A percentile compares a stretch with the other conserved stretches of the same genome.
These are phyloP conservation scores for Trypanosoma vivax DNA, from an alignment of 208 protist genomes.

Conservation along the genomic window DNA sequence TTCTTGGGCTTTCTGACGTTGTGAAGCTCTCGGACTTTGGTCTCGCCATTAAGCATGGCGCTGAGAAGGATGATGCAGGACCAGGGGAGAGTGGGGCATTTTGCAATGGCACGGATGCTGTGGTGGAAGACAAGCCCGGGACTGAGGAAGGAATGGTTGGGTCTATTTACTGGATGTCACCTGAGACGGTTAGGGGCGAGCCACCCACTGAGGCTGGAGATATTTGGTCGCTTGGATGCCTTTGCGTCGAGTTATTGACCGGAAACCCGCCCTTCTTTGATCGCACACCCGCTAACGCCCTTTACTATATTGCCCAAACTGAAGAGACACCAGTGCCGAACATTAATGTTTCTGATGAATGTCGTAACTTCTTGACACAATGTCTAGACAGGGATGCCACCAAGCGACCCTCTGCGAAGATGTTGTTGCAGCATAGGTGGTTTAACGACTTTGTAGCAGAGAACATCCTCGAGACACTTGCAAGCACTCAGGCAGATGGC, in stretches of 20 bases:
- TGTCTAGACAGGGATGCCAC: slow-evolving; percentile 48
- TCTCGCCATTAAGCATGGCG: slow-evolving; percentile 28
- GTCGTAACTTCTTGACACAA: slow-evolving; percentile 35
- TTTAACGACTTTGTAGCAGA: slow-evolving; percentile 31
- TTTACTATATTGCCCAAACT: slow-evolving; percentile 56
- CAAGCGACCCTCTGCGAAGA: slow-evolving; percentile 36
- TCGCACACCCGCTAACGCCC: slow-evolving; percentile 44
- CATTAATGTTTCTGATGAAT: slow-evolving; percentile 43
- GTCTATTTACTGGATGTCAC: slow-evolving; percentile 84
- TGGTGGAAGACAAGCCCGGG: slow-evolving; percentile 3
- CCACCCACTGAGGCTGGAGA: slow-evolving; percentile 42
- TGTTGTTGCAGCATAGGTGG: slow-evolving; percentile 46
- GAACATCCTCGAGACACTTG: slow-evolving; percentile 15
- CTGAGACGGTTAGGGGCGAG: slow-evolving; percentile 52
- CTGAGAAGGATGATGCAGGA: not conserved
- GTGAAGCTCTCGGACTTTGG: slow-evolving; percentile 90
- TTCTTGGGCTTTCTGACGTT: slow-evolving; percentile 39
- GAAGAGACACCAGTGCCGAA: slow-evolving; percentile 22
- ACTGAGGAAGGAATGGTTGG: slow-evolving; percentile 40
- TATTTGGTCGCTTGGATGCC: slow-evolving; percentile 78
- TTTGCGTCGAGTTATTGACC: slow-evolving; percentile 66
- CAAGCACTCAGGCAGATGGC: slow-evolving; percentile 5
- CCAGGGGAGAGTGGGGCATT: slow-evolving; percentile 4
- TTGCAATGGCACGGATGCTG: not conserved
- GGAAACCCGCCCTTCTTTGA: slow-evolving; percentile 72